Conservation (phyloP, 2,329 filamentous ascomycete species). For the Tolypocladium tundrense region DNA sequence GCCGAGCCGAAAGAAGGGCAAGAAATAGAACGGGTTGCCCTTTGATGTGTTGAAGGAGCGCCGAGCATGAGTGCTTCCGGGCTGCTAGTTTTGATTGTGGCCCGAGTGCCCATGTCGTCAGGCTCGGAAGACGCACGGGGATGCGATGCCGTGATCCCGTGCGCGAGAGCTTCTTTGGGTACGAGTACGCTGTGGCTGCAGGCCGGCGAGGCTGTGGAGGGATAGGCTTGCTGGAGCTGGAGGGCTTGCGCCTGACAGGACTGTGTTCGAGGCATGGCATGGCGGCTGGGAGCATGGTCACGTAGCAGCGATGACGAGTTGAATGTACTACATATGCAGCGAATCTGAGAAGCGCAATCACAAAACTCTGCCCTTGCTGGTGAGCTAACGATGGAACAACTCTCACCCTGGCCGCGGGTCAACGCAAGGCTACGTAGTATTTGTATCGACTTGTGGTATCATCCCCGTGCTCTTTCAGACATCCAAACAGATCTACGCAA, state of each 20-base stretch:
- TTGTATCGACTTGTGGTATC: background rate
- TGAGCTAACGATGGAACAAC: background rate
- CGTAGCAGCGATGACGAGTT: background rate
- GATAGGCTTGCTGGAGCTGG: background rate
- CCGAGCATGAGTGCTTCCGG: constrained; percentile 1
- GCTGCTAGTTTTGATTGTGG: background rate
- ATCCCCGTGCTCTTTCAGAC: background rate
- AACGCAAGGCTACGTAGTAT: background rate
- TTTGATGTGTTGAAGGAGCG: constrained; percentile 6
- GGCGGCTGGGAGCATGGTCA: background rate
- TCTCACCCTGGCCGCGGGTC: background rate
- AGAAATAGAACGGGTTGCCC: constrained; percentile 41
- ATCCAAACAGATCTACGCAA: background rate
- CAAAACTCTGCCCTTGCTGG: background rate
- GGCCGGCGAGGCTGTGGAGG: background rate
- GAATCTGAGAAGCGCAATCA: background rate
- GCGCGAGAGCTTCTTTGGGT: background rate
- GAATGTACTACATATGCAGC: background rate
- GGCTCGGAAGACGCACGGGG: background rate
- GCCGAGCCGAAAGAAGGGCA: constrained; percentile 82
- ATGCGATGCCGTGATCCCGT: background rate
- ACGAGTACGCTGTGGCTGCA: background rate
- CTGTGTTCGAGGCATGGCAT: background rate
- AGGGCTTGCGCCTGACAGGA: background rate
- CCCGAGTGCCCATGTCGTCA: background rate